Evolutionary conservation across 1,284 basidiomycete genomes (phyloP), one percentile per base, ranked within the genome.

Genomic region (Trametes sp.): DNA sequence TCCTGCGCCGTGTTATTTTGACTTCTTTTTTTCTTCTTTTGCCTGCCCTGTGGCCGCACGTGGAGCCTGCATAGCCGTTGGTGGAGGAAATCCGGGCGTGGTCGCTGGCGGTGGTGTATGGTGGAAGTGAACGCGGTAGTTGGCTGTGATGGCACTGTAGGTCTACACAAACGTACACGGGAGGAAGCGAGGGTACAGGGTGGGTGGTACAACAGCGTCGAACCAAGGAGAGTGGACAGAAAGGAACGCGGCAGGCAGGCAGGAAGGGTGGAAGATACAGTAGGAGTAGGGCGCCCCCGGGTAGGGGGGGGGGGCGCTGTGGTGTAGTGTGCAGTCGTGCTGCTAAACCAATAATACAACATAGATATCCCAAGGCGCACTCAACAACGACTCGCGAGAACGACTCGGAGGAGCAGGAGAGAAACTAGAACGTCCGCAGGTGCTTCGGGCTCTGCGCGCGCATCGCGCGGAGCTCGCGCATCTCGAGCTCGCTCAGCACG

Each of bases 381-480:
- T n/a, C n/a, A n/a, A n/a, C n/a, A n/a, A n/a, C n/a, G n/a, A n/a
- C n/a, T n/a, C n/a, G n/a, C n/a, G n/a, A n/a, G n/a, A n/a, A n/a
- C n/a, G n/a, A n/a, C n/a, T n/a, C n/a, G 16, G 36, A 38, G 38
- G 38, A 6, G 16, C 6, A 3, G 14, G 38, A n/a, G 16, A 19
- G 19, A 6, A 7, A 41, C 38, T 14, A 61, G 44, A 64, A 58
- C 46, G 56, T 59, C 57, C 52, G 33, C 45, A 62, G 7, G 38
- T 64, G 61, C 48, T 60, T 53, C 31, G 61, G 61, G 55, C 54
- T 57, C 58, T 73, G 68, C 14, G 72, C 72, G 35, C 75, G 73
- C 74, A 83, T 74, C 29, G 71, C 67, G 38, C 82, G 68, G 56
- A 82, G 69, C 66, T 80, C 75, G 42, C 70, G 72, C 78, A 82